Conservation (phyloP, 1,284 basidiomycete species). For the Sanghuangporus weigelae region DNA sequence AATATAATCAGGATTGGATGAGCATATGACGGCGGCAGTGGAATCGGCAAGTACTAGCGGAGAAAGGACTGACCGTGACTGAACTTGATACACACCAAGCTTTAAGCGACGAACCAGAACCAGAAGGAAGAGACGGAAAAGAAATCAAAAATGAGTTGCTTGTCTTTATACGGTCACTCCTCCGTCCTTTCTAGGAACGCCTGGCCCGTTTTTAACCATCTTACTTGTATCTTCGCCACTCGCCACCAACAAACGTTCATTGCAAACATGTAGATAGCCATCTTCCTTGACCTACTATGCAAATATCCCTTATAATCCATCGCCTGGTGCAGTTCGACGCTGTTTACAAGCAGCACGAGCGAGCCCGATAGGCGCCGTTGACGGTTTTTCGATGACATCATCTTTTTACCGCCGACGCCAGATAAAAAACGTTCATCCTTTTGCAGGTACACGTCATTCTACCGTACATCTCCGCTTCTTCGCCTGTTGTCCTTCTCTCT, state of each 20-base stretch:
- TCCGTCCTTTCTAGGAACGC: background rate
- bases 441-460: background rate
- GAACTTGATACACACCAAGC: background rate
- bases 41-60: background rate
- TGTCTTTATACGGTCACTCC: background rate
- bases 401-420: background rate
- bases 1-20: background rate
- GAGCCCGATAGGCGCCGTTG: too few species aligned
- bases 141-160: background rate
- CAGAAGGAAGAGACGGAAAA: background rate
- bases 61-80: constrained; percentile 4
- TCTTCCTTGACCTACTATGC: too few species aligned
- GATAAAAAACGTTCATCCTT: background rate
- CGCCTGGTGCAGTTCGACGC: background rate
- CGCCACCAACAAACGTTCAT: background rate
- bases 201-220: background rate
- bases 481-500: background rate
- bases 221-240: background rate
- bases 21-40: background rate
- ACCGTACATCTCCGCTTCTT: background rate
- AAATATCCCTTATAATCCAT: background rate
- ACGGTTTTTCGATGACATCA: background rate
- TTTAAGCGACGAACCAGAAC: background rate
- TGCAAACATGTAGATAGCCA: background rate
- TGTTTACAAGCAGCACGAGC: background rate